A percentile compares a stretch with the other conserved stretches of the same genome.
These are phyloP conservation scores for Panicum virgatum DNA, from an alignment of 202 grass and related monocot genomes.

Conservation along the genomic window DNA sequence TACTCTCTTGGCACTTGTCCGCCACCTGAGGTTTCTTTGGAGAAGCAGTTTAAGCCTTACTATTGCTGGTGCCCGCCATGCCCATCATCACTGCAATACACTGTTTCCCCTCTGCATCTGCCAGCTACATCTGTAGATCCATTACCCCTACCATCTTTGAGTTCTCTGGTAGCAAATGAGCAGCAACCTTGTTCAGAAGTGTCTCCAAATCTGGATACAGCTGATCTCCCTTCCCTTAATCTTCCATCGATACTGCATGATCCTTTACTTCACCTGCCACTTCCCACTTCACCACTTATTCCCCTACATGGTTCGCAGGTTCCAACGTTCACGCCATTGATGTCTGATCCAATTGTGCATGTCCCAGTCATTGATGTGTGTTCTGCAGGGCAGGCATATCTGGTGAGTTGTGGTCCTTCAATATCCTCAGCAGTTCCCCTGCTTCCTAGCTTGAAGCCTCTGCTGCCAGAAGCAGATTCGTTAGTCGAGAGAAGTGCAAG, in stretches of 20 bases:
- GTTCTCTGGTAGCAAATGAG: slow-evolving; percentile 52
- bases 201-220: slow-evolving; percentile 52
- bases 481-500: slow-evolving; percentile 80
- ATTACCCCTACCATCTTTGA: slow-evolving; percentile 42
- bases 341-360: slow-evolving; percentile 93
- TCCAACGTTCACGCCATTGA: slow-evolving; percentile 73
- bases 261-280: slow-evolving; percentile 56
- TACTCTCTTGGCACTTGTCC: slow-evolving; percentile 59
- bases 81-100: slow-evolving; percentile 64
- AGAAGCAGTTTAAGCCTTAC: slow-evolving; percentile 74
- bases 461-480: slow-evolving; percentile 66
- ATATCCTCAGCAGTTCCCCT: slow-evolving; percentile 64
- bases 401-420: slow-evolving; percentile 80
- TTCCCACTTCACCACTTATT: slow-evolving; percentile 64
- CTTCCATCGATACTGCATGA: slow-evolving; percentile 57
- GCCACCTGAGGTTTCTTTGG: slow-evolving; percentile 40
- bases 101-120: slow-evolving; percentile 42
- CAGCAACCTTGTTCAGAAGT: slow-evolving; percentile 32
- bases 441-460: slow-evolving; percentile 60
- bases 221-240: slow-evolving; percentile 48
- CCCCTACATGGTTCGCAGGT: slow-evolving; percentile 63
- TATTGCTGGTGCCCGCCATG: slow-evolving; percentile 94
- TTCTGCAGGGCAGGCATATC: slow-evolving; percentile 78
- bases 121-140: slow-evolving; percentile 49
- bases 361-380: slow-evolving; percentile 80